Evolutionary conservation across 2,329 filamentous ascomycete species (phyloP).

Genomic region (Aspergillus clavatus): DNA sequence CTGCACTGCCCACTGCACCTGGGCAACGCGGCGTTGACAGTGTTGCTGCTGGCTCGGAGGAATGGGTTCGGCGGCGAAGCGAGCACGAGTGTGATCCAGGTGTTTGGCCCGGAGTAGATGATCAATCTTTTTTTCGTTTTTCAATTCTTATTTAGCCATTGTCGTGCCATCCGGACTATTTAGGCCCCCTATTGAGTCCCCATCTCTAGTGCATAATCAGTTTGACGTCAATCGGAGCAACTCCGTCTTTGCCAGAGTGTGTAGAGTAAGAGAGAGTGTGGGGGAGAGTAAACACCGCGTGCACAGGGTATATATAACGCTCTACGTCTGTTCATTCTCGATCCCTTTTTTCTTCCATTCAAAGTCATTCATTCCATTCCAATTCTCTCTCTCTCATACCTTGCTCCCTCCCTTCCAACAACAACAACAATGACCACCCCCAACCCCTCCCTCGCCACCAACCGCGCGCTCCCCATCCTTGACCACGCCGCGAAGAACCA

Average conservation of each 20-base stretch:
- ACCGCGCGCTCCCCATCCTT: conserved; percentile 54
- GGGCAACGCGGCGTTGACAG: conserved; percentile 34
- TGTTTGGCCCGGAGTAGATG: conserved; percentile 21
- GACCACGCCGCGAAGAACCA: conserved; percentile 51
- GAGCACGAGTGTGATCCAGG: conserved; percentile 30
- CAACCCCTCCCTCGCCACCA: too few relatives aligned
- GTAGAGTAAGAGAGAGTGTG: too few relatives aligned
- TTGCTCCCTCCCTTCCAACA: background rate
- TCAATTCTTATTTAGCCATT: background rate
- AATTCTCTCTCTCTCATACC: background rate
- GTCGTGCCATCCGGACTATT: too few relatives aligned
- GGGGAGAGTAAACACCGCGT: background rate
- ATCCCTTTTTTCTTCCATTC: too few relatives aligned
- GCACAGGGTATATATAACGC: background rate
- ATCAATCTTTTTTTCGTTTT: background rate
- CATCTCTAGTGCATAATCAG: background rate
- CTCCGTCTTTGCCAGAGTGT: too few relatives aligned
- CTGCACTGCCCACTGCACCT: conserved; percentile 36
- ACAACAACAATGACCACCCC: too few relatives aligned
- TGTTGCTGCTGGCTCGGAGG: conserved; percentile 30
- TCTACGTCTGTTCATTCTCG: too few relatives aligned
- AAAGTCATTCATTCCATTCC: background rate
- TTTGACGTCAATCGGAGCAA: conserved; percentile 7
- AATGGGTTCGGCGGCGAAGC: conserved; percentile 28
- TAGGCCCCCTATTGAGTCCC: background rate